These are phyloP conservation scores for Urochloa ruziziensis DNA, from an alignment of 176 grass and related monocot species.

Conservation along the genomic window DNA sequence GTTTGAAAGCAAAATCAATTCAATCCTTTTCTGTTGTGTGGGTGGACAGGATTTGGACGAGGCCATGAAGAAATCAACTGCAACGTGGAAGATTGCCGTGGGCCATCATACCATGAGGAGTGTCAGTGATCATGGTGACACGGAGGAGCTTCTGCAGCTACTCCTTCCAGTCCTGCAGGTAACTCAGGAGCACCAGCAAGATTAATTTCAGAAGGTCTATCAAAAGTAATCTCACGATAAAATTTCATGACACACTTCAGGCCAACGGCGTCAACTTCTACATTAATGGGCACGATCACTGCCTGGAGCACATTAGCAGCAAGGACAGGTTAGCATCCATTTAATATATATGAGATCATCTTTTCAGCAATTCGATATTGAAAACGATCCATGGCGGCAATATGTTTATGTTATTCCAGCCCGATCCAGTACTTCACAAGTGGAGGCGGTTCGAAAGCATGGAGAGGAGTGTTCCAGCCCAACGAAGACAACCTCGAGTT, in stretches of 20 bases:
- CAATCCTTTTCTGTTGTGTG: background rate
- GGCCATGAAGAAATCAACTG: conserved; percentile 74
- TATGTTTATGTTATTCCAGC: conserved; percentile 42
- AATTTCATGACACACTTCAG: conserved; percentile 19
- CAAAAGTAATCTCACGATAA: background rate
- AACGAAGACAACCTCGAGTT: conserved; percentile 66
- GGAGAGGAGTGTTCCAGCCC: conserved; percentile 51
- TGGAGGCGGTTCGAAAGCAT: conserved; percentile 89
- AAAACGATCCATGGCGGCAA: too few species aligned
- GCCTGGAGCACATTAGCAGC: conserved; percentile 93
- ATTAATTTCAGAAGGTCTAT: background rate
- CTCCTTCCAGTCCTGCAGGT: conserved; percentile 91
- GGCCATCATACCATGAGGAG: conserved; percentile 96
- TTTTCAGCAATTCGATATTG: too few species aligned
- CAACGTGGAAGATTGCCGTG: conserved; percentile 85
- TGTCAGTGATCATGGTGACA: conserved; percentile 89
- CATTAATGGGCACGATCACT: conserved; percentile 91
- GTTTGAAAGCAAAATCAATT: background rate
- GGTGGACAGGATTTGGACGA: conserved; percentile 59
- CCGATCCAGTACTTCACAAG: conserved; percentile 86
- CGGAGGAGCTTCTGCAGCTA: conserved; percentile 64
- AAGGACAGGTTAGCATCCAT: conserved; percentile 58
- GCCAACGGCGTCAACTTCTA: conserved; percentile 58
- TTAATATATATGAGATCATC: background rate
- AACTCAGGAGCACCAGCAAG: background rate